Base-by-base conservation (phyloP, 2,329 filamentous ascomycete genomes). In the Sporothrix euskadiensis region DNA sequence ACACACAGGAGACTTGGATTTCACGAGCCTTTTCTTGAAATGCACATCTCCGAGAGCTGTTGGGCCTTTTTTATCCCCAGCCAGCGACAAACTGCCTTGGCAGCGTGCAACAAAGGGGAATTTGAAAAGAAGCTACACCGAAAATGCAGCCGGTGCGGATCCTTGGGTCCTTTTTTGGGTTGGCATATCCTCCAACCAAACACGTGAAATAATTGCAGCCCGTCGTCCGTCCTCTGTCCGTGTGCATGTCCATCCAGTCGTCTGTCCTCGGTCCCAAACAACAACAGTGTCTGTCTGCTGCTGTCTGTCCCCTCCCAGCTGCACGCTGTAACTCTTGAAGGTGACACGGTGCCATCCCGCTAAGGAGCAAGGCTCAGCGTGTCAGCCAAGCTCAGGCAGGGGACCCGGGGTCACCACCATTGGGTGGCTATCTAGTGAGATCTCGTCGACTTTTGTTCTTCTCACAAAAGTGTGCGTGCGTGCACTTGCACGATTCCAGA, bases 311-410 rank as follows among this genome's bases (percentile, higher is more conserved):
- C 22, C 54, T 30, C 56, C 7, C 35, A 65, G 35, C 22, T 44
- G 10, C 19, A 47, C 39, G 19, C 10, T 47, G 61, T 47, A 65
- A 10, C 35, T 65, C n/a, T 41, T 22, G 22, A 32, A 26, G 12
- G 44, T 14, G 63, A 52, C 44, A 52, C 39, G 61, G 61, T 66
- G 61, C 61, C 61, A 66, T 66, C 61, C 61, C 39, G 61, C 41
- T 19, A 66, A n/a, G 61, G 39, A 66, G 14, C 61, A 61, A 47
- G 22, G 10, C 61, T 7, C 57, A 63, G 41, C 39, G 39, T 66
- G 39, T 4, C 61, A 47, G 39, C 61, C 61, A 66, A 47, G 61
- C 16, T 14, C 8, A 22, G 7, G 35, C 35, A 63, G 41, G 57
- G 57, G 32, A 1, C 19, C 35, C 14, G 35, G 57, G 57, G 35